A percentile compares a stretch with the other conserved stretches of the same genome.
phyloP scores from a whole-genome alignment of 129 eudicot genomes.

The Flaveria brownii region DNA sequence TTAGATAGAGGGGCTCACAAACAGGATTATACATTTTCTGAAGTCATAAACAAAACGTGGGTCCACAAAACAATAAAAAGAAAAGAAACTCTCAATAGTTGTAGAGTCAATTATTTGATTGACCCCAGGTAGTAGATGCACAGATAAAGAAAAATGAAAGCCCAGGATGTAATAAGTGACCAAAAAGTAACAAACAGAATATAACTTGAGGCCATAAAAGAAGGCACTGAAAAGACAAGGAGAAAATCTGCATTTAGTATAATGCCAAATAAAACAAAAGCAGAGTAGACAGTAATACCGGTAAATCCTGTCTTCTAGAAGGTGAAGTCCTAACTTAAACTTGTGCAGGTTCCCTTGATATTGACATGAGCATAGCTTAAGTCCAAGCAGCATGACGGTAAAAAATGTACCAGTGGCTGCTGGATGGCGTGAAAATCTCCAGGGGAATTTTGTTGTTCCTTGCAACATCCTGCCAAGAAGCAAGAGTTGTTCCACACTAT shows the following conservation, averaged over 20 bases:
- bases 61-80: not conserved
- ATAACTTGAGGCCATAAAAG: not conserved
- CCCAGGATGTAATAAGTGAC: not conserved
- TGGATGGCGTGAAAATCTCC: conserved; percentile 95
- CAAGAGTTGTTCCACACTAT: conserved; percentile 88
- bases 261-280: not conserved
- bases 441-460: conserved; percentile 81
- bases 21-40: conserved; percentile 3
- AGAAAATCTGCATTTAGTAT: not conserved
- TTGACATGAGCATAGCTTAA: conserved; percentile 80
- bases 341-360: conserved; percentile 74
- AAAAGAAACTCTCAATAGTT: conserved; percentile 12
- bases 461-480: conserved; percentile 93
- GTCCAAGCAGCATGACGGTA: conserved; percentile 94
- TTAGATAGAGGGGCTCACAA: conserved; percentile 6
- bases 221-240: not conserved
- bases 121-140: conserved; percentile 12
- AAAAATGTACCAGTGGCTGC: conserved; percentile 96
- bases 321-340: conserved; percentile 79
- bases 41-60: not conserved
- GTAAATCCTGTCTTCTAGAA: conserved; percentile 95
- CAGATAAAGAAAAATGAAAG: not conserved
- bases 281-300: conserved; percentile 43
- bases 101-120: not conserved
- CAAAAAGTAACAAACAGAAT: conserved; percentile 9